A percentile compares a stretch with the other conserved stretches of the same genome.
Evolutionary conservation across 805 yeast genomes (phyloP).

Genomic region (Ogataea thermomethanolica): DNA sequence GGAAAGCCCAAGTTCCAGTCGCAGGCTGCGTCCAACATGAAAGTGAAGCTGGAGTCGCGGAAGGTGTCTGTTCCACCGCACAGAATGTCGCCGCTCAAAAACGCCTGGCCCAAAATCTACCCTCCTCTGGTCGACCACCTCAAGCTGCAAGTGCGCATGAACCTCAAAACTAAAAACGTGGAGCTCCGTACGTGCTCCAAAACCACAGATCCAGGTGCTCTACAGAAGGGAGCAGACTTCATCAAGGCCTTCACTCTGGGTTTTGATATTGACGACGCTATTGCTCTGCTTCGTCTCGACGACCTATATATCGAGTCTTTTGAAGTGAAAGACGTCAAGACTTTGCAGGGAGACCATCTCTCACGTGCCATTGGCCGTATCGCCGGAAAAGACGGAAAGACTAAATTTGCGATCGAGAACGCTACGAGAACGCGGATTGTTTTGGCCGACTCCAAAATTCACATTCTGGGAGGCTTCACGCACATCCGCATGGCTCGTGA

Average conservation of each 20-base stretch:
- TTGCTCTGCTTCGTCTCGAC: slow-evolving; percentile 89
- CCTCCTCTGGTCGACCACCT: slow-evolving; percentile 95
- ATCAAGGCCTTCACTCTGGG: slow-evolving; percentile 94
- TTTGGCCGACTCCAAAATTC: slow-evolving; percentile 93
- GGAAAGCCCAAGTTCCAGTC: slow-evolving; percentile 86
- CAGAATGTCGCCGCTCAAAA: slow-evolving; percentile 90
- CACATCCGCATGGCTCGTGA: slow-evolving; percentile 99
- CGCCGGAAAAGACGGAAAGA: slow-evolving; percentile 99
- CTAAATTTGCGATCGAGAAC: slow-evolving; percentile 97
- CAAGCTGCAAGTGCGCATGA: slow-evolving; percentile 95
- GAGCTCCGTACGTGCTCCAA: slow-evolving; percentile 79
- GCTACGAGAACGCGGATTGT: slow-evolving; percentile 98
- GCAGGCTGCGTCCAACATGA: slow-evolving; percentile 58
- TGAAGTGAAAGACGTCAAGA: slow-evolving; percentile 95
- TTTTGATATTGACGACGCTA: slow-evolving; percentile 95
- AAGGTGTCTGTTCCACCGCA: slow-evolving; percentile 96
- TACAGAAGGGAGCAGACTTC: slow-evolving; percentile 97
- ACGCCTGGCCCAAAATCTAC: slow-evolving; percentile 88
- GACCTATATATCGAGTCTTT: slow-evolving; percentile 96
- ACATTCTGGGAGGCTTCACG: slow-evolving; percentile 93
- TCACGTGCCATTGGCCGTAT: slow-evolving; percentile 99
- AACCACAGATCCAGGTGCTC: slow-evolving; percentile 89
- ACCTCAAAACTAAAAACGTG: slow-evolving; percentile 79
- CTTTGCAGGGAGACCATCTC: slow-evolving; percentile 91
- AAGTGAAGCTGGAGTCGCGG: slow-evolving; percentile 78